Conservation (phyloP, 768 basidiomycete species). For the Hirschioporus abietinus region DNA sequence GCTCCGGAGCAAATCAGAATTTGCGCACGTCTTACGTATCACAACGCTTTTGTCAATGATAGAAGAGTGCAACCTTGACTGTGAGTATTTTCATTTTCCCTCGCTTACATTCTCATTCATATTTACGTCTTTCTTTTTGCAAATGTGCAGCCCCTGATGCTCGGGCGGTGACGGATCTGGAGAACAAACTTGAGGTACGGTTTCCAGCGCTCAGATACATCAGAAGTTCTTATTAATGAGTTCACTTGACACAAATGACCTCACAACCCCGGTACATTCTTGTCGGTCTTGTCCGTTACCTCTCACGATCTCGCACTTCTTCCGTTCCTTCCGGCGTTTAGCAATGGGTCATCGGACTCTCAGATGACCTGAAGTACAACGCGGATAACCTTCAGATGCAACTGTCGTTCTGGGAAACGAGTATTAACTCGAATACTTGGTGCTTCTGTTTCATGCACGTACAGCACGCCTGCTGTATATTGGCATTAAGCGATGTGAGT, state of each 20-base stretch:
- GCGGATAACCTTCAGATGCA: constrained; percentile 66
- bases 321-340: constrained; percentile 18
- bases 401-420: constrained; percentile 73
- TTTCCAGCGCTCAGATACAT: neutral
- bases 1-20: neutral
- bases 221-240: neutral
- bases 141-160: neutral
- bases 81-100: neutral
- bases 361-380: constrained; percentile 65
- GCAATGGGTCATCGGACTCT: constrained; percentile 65
- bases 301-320: neutral
- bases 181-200: neutral
- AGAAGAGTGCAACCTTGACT: neutral
- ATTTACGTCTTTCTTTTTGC: neutral
- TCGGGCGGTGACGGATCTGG: neutral
- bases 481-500: constrained; percentile 61
- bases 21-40: neutral
- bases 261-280: neutral
- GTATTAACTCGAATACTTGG: constrained; percentile 76
- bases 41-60: neutral
- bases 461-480: constrained; percentile 60
- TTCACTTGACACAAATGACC: neutral
- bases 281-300: neutral
- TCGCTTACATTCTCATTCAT: neutral
- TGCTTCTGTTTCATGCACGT: constrained; percentile 74